These are phyloP conservation scores for Annulohypoxylon moriforme DNA, from an alignment of 495 filamentous ascomycete genomes.

Conservation along the genomic window DNA sequence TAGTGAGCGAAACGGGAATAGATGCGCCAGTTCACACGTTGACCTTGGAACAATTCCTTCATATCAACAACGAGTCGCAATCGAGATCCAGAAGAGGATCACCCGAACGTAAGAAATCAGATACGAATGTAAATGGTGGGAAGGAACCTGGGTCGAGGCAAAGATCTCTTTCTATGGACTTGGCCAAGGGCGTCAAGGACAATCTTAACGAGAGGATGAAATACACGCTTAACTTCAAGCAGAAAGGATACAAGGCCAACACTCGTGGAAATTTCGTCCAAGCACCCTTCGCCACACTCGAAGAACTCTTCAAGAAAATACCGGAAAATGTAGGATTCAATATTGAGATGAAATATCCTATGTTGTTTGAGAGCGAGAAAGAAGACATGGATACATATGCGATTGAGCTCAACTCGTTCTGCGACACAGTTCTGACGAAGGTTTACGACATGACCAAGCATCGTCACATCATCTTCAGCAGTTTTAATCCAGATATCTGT, in stretches of 20 bases:
- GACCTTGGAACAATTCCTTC: conserved; percentile 93
- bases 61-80: conserved; percentile 72
- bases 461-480: conserved; percentile 92
- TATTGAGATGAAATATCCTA: conserved; percentile 99
- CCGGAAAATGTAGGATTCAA: conserved; percentile 90
- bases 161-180: conserved; percentile 61
- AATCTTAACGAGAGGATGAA: conserved; percentile 93
- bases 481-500: conserved; percentile 97
- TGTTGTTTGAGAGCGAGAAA: conserved; percentile 92
- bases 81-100: conserved; percentile 31
- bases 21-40: conserved; percentile 96
- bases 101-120: conserved; percentile 43
- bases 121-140: conserved; percentile 46
- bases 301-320: conserved; percentile 89
- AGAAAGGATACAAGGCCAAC: conserved; percentile 92
- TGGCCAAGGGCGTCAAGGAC: conserved; percentile 48
- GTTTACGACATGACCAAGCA: conserved; percentile 77
- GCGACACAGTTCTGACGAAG: conserved; percentile 88
- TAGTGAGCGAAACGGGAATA: conserved; percentile 97
- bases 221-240: conserved; percentile 92
- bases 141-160: conserved; percentile 54
- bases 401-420: conserved; percentile 96
- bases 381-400: conserved; percentile 98
- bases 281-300: conserved; percentile 91
- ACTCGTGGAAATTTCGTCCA: conserved; percentile 93